Percentiles rank a stretch among this genome's conserved stretches.
These are phyloP conservation scores for Mycena capillaripes DNA, from an alignment of 768 basidiomycete species.

Conservation along the genomic window DNA sequence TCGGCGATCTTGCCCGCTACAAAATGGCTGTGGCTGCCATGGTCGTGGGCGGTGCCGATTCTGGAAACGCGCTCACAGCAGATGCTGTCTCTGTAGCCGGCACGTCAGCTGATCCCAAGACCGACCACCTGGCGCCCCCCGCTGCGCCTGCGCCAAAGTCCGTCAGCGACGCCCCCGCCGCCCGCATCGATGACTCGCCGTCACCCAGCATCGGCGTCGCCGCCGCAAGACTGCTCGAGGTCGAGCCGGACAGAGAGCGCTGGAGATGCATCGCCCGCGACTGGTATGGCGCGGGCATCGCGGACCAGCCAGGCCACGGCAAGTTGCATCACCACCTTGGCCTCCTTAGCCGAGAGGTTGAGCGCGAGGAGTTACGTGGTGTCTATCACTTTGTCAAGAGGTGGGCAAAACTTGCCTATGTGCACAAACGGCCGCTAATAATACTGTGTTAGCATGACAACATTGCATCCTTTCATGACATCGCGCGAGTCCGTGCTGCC, in stretches of 20 bases:
- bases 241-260: conserved; percentile 92
- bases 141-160: conserved; percentile 51
- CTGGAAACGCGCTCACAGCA: conserved; percentile 62
- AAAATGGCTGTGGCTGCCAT: conserved; percentile 96
- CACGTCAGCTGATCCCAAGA: conserved; percentile 42
- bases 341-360: conserved; percentile 85
- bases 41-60: conserved; percentile 65
- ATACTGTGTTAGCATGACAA: conserved; percentile 80
- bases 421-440: conserved; percentile 1
- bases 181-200: conserved; percentile 74
- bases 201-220: conserved; percentile 87
- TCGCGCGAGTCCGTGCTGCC: conserved; percentile 92
- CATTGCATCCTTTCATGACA: conserved; percentile 87
- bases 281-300: conserved; percentile 92
- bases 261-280: conserved; percentile 93
- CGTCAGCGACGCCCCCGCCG: conserved; percentile 63
- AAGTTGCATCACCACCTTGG: conserved; percentile 96
- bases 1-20: conserved; percentile 96
- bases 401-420: conserved; percentile 58
- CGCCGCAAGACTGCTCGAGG: conserved; percentile 84
- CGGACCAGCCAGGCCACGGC: conserved; percentile 93
- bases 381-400: conserved; percentile 97
- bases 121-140: conserved; percentile 29
- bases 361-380: conserved; percentile 84
- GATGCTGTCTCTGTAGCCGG: conserved; percentile 68